Evolutionary conservation across 805 yeast species (phyloP).

Genomic region (Candida bentonensis): DNA sequence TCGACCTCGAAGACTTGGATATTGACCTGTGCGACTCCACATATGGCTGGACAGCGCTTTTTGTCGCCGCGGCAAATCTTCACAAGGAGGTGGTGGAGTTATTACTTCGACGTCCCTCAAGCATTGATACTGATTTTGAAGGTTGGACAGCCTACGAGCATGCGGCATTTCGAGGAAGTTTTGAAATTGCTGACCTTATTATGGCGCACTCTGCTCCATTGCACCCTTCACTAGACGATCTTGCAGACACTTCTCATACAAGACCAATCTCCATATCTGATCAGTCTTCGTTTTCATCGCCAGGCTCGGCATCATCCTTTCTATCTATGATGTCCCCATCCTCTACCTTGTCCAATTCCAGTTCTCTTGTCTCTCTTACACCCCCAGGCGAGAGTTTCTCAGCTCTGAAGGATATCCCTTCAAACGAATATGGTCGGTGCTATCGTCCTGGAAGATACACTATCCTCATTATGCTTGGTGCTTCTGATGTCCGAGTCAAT

Average conservation of each 20-base stretch:
- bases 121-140: slow-evolving; percentile 43
- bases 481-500: background rate
- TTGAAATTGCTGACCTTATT: slow-evolving; percentile 46
- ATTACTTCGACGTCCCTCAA: slow-evolving; percentile 36
- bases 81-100: slow-evolving; percentile 35
- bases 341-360: background rate
- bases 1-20: slow-evolving; percentile 42
- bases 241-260: background rate
- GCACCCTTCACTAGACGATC: background rate
- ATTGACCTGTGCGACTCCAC: slow-evolving; percentile 54
- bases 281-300: background rate
- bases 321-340: background rate
- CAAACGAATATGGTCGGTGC: background rate
- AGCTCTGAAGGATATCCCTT: background rate
- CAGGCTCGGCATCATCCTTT: background rate
- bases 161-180: slow-evolving; percentile 69
- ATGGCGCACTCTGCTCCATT: background rate
- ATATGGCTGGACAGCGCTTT: slow-evolving; percentile 81
- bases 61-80: slow-evolving; percentile 71
- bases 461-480: background rate
- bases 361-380: background rate
- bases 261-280: background rate
- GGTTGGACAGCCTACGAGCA: slow-evolving; percentile 91
- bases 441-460: background rate
- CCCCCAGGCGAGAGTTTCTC: background rate